A percentile compares a stretch with the other conserved stretches of the same genome.
These are phyloP conservation scores for Loxodes magnus DNA, from an alignment of 73 alveolate genomes.

Conservation along the genomic window DNA sequence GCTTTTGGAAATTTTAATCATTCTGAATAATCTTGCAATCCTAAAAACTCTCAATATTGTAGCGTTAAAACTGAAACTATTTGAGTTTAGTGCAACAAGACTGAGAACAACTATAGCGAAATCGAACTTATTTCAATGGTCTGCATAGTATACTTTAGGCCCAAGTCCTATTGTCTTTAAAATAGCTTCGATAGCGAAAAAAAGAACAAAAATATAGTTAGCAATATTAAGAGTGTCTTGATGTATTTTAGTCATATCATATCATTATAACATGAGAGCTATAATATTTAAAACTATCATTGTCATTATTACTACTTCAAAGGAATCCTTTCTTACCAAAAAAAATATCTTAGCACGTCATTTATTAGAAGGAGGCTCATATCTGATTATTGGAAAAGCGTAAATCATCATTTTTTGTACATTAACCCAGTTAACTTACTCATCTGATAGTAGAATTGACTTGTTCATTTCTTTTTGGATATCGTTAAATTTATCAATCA, in stretches of 20 bases:
- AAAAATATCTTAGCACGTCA: neutral
- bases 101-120: slow-evolving; percentile 71
- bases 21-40: slow-evolving; percentile 41
- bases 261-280: slow-evolving; percentile 12
- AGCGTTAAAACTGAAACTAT: slow-evolving; percentile 20
- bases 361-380: neutral
- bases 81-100: slow-evolving; percentile 35
- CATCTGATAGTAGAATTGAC: slow-evolving; percentile 18
- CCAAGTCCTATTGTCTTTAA: slow-evolving; percentile 67
- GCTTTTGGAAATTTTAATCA: slow-evolving; percentile 39
- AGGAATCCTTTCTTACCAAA: neutral
- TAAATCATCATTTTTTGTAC: slow-evolving; percentile 27
- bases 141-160: slow-evolving; percentile 47
- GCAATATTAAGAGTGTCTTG: slow-evolving; percentile 33
- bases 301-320: slow-evolving; percentile 16
- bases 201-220: slow-evolving; percentile 61
- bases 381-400: neutral
- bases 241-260: slow-evolving; percentile 1
- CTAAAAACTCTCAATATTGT: slow-evolving; percentile 49
- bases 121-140: slow-evolving; percentile 84
- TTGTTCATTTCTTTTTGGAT: slow-evolving; percentile 33
- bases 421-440: slow-evolving; percentile 46
- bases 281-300: slow-evolving; percentile 14
- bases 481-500: slow-evolving; percentile 46
- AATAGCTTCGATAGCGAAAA: slow-evolving; percentile 74